phyloP scores from a whole-genome alignment of 129 eudicot genomes.

The Artemisia argyi region DNA sequence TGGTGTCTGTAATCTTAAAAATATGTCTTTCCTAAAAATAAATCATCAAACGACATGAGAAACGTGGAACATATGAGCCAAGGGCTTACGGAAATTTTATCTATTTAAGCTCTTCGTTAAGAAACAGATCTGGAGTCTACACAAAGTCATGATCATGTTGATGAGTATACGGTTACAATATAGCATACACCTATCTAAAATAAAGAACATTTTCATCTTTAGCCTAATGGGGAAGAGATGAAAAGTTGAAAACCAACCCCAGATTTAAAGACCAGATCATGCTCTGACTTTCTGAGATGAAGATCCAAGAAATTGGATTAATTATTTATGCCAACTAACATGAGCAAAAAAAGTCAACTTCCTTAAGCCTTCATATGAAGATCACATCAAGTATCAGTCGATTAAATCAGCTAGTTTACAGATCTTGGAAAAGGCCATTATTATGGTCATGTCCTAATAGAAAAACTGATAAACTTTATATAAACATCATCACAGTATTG shows the following conservation, averaged over 20 bases:
- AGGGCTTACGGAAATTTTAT: conserved; percentile 11
- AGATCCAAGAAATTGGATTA: not conserved
- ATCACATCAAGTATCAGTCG: not conserved
- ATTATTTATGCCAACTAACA: not conserved
- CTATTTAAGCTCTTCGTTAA: conserved; percentile 15
- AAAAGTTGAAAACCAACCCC: not conserved
- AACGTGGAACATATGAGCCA: conserved; percentile 21
- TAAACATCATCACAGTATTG: not conserved
- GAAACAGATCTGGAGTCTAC: not conserved
- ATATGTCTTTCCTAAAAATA: conserved; percentile 45
- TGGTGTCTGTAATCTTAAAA: conserved; percentile 51
- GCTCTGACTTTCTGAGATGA: not conserved
- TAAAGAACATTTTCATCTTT: not conserved
- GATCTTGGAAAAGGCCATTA: not conserved
- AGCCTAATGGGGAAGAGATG: not conserved
- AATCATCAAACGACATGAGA: conserved; percentile 44
- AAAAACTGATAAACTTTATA: not conserved
- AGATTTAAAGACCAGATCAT: not conserved
- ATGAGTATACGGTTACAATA: not conserved
- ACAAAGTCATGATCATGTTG: too few species aligned
- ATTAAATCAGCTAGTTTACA: not conserved
- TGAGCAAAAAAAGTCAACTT: conserved; percentile 14
- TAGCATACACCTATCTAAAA: not conserved
- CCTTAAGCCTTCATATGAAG: not conserved
- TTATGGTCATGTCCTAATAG: not conserved